A percentile compares a stretch with the other conserved stretches of the same genome.
Evolutionary conservation across 2,329 filamentous ascomycete species (phyloP).

Genomic region (Colletotrichum zoysiae): DNA sequence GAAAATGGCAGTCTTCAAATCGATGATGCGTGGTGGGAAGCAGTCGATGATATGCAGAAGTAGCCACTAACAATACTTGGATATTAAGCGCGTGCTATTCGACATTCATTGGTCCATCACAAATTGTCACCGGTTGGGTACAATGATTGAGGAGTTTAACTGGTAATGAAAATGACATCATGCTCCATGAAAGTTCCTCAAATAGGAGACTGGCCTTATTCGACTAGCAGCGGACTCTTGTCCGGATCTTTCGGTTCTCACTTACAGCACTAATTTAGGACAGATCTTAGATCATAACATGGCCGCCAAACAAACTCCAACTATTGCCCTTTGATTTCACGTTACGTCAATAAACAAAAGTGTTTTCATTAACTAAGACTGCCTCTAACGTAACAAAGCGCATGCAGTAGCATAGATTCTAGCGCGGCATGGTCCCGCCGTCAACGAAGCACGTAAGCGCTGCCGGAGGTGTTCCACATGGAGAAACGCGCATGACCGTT

Average conservation of each 20-base stretch:
- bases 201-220: no score
- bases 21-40: slow-evolving; percentile 27
- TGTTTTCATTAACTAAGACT: not conserved
- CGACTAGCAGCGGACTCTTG: no score
- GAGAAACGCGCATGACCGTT: no score
- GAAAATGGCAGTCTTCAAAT: not conserved
- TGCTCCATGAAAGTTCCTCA: not conserved
- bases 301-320: no score
- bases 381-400: no score
- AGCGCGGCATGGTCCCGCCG: not conserved
- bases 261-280: not conserved
- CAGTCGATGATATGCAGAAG: not conserved
- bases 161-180: slow-evolving; percentile 17
- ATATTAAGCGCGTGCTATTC: accelerated
- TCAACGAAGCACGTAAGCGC: not conserved
- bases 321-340: not conserved
- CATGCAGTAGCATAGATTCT: not conserved
- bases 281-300: not conserved
- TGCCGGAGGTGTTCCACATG: not conserved
- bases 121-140: no score
- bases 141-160: accelerated
- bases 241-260: not conserved
- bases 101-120: not conserved
- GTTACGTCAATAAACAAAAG: no score
- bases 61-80: slow-evolving; percentile 16